phyloP scores from a whole-genome alignment of 805 yeast species.

The Myxozyma kluyveri region DNA sequence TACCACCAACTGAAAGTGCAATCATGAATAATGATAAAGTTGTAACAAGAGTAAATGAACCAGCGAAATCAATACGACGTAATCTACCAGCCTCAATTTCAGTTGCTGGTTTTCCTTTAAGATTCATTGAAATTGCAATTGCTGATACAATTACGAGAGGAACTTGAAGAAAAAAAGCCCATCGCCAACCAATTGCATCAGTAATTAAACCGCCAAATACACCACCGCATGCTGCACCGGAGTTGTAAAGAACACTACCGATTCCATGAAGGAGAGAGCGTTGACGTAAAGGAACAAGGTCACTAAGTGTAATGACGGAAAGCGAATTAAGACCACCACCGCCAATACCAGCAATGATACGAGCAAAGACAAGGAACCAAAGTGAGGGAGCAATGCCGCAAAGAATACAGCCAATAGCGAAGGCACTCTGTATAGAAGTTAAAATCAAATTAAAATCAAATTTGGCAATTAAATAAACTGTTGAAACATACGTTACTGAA shows the following conservation, averaged over 20 bases:
- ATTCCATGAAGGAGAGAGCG: conserved; percentile 83
- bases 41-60: conserved; percentile 57
- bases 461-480: conserved; percentile 41
- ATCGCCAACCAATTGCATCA: conserved; percentile 61
- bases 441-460: too few relatives aligned
- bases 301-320: conserved; percentile 72
- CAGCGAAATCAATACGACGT: conserved; percentile 63
- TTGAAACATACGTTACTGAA: conserved; percentile 18
- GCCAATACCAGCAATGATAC: conserved; percentile 82
- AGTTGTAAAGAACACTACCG: conserved; percentile 70
- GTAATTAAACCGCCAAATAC: conserved; percentile 54
- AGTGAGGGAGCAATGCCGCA: conserved; percentile 45
- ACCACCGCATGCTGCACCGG: conserved; percentile 76
- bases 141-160: conserved; percentile 42
- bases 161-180: conserved; percentile 43
- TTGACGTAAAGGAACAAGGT: conserved; percentile 68
- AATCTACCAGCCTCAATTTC: conserved; percentile 48
- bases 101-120: conserved; percentile 25
- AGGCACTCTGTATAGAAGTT: conserved; percentile 43
- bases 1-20: conserved; percentile 67
- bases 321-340: conserved; percentile 85
- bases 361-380: conserved; percentile 39
- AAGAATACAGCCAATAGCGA: conserved; percentile 46
- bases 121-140: conserved; percentile 36
- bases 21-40: conserved; percentile 58